Conservation (phyloP, 2,329 filamentous ascomycete species). For the Arthrobotrys entomopaga region DNA sequence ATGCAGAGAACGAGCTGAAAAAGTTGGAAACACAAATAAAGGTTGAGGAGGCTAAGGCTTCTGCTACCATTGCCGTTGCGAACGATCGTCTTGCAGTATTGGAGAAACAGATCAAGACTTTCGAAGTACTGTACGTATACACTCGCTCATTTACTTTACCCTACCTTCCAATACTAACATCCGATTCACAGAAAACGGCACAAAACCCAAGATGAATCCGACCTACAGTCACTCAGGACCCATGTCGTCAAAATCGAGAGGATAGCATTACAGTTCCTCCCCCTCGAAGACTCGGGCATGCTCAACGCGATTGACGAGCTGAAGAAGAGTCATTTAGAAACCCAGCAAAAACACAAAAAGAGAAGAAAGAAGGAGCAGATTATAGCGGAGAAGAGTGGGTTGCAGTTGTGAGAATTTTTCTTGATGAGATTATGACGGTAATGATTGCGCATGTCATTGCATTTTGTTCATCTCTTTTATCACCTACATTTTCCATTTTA, state of each 20-base stretch:
- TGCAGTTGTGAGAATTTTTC: conserved; percentile 34
- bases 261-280: conserved; percentile 48
- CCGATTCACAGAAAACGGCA: conserved; percentile 42
- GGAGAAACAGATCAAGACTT: conserved; percentile 50
- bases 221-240: conserved; percentile 38
- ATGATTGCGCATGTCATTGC: conserved; percentile 21
- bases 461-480: conserved; percentile 1
- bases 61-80: conserved; percentile 38
- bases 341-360: conserved; percentile 54
- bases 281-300: conserved; percentile 52
- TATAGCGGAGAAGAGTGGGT: conserved; percentile 44
- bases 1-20: conserved; percentile 45
- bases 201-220: conserved; percentile 49
- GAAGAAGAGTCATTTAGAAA: conserved; percentile 49
- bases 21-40: conserved; percentile 46
- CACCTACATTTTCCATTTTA: not conserved
- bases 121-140: conserved; percentile 44
- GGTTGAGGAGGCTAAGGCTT: conserved; percentile 47
- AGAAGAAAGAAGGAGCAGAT: conserved; percentile 49
- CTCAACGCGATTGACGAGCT: conserved; percentile 50
- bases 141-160: not conserved
- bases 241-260: conserved; percentile 53
- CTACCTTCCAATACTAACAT: not conserved
- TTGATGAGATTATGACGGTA: conserved; percentile 26
- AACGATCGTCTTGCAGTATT: conserved; percentile 32